Percentiles rank a stretch among this genome's conserved stretches.
These are phyloP conservation scores for Podaxis sp. DNA, from an alignment of 768 basidiomycete genomes.

Conservation along the genomic window DNA sequence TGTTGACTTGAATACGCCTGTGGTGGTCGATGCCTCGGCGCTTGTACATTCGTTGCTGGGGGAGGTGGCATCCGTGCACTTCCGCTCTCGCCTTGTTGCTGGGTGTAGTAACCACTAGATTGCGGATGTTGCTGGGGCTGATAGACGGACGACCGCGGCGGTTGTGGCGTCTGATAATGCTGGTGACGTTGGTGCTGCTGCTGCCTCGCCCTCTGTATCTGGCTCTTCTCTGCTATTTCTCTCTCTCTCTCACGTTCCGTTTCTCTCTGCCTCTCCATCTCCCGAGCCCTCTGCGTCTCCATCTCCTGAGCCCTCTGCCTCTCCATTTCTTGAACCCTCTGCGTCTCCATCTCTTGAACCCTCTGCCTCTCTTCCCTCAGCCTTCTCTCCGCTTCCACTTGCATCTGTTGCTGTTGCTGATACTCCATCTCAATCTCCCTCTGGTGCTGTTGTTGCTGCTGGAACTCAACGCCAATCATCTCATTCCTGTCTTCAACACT, in stretches of 20 bases:
- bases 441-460: conserved; percentile 18
- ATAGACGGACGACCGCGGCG: not conserved
- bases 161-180: too few relatives aligned
- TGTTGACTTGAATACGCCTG: conserved; percentile 1
- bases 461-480: conserved; percentile 16
- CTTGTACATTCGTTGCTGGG: not conserved
- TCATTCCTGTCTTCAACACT: conserved; percentile 14
- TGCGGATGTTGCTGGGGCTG: conserved; percentile 11
- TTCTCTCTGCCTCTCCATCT: conserved; percentile 5
- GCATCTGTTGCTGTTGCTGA: conserved; percentile 19
- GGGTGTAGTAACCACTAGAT: conserved; percentile 6
- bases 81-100: conserved; percentile 16
- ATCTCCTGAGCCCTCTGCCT: too few relatives aligned
- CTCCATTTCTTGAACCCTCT: too few relatives aligned
- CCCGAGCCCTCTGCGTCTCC: too few relatives aligned
- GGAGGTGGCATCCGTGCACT: conserved; percentile 7
- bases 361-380: conserved; percentile 8
- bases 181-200: conserved; percentile 13
- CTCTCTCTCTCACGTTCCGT: conserved; percentile 17
- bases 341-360: too few relatives aligned
- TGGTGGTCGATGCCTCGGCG: not conserved
- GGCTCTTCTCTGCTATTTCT: conserved; percentile 13
- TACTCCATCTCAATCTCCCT: conserved; percentile 16
- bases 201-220: conserved; percentile 16
- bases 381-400: conserved; percentile 22